Percentiles rank a stretch among this genome's conserved stretches.
Evolutionary conservation across 345 rosid species (phyloP).

Genomic region (Geranium brycei): DNA sequence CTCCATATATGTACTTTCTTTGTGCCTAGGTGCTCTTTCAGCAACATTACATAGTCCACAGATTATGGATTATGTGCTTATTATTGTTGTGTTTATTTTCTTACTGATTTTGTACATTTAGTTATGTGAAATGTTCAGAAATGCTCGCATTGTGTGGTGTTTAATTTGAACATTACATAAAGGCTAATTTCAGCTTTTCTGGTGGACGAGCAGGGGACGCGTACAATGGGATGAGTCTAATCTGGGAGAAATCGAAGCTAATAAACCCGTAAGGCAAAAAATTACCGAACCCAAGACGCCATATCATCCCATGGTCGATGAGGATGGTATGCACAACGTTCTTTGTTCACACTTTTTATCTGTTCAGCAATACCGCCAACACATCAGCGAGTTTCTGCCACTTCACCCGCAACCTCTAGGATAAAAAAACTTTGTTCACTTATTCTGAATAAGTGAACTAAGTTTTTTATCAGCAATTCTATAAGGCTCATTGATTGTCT

Average conservation of each 20-base stretch:
- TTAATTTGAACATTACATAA: constrained; percentile 1
- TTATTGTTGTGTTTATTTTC: neutral
- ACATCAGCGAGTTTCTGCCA: too few species aligned
- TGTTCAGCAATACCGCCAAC: too few species aligned
- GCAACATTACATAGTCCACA: neutral
- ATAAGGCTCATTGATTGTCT: too few species aligned
- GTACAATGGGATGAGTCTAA: constrained; percentile 88
- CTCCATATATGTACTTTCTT: too few species aligned
- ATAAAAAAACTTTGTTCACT: too few species aligned
- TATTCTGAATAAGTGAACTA: too few species aligned
- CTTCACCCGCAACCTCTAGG: too few species aligned
- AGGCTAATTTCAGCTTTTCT: constrained; percentile 5
- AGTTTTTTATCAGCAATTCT: too few species aligned
- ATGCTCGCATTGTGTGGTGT: neutral
- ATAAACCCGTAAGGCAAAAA: constrained; percentile 92
- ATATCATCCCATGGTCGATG: constrained; percentile 83
- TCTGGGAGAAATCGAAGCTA: constrained; percentile 82
- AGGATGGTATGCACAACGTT: constrained; percentile 44
- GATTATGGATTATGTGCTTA: neutral
- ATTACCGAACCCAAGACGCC: constrained; percentile 99
- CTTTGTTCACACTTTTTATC: neutral
- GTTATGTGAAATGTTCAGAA: neutral
- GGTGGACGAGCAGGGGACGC: constrained; percentile 35
- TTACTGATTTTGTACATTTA: neutral
- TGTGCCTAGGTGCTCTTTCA: neutral